phyloP scores from a whole-genome alignment of 768 basidiomycete species.

The Butyriboletus loyo region DNA sequence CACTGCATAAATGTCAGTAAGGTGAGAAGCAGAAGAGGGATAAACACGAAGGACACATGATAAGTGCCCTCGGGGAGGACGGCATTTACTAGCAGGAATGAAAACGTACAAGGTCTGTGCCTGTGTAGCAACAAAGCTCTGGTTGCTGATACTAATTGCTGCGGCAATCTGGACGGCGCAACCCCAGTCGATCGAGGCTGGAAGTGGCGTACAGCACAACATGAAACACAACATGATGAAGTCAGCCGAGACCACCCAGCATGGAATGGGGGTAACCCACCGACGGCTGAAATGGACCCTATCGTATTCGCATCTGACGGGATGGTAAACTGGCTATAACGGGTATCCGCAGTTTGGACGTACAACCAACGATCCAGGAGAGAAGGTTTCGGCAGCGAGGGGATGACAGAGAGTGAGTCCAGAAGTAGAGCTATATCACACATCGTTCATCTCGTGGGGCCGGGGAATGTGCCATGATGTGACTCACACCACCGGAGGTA shows the following conservation, averaged over 20 bases:
- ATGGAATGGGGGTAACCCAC: constrained; percentile 17
- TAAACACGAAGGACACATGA: too few relatives aligned
- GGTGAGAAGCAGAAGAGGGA: neutral
- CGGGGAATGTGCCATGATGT: neutral
- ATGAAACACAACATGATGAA: neutral
- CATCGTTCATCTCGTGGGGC: neutral
- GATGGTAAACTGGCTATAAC: neutral
- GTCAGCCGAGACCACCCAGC: neutral
- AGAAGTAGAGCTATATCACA: constrained; percentile 53
- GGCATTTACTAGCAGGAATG: too few relatives aligned
- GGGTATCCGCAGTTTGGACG: constrained; percentile 10
- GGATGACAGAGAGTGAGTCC: constrained; percentile 60
- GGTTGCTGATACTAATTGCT: constrained; percentile 52
- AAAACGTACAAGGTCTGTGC: constrained; percentile 43
- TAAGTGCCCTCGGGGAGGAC: too few relatives aligned
- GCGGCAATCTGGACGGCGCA: constrained; percentile 65
- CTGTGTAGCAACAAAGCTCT: constrained; percentile 37
- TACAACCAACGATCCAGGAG: constrained; percentile 70
- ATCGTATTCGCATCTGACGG: constrained; percentile 49
- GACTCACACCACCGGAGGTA: constrained; percentile 39
- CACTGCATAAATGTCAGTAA: constrained; percentile 38
- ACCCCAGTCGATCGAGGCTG: constrained; percentile 65
- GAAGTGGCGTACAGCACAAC: constrained; percentile 3
- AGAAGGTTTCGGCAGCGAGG: constrained; percentile 57
- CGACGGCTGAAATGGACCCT: constrained; percentile 45